Evolutionary conservation across 2,329 filamentous ascomycete species (phyloP).

Genomic region (Verticillium nonalfalfae): DNA sequence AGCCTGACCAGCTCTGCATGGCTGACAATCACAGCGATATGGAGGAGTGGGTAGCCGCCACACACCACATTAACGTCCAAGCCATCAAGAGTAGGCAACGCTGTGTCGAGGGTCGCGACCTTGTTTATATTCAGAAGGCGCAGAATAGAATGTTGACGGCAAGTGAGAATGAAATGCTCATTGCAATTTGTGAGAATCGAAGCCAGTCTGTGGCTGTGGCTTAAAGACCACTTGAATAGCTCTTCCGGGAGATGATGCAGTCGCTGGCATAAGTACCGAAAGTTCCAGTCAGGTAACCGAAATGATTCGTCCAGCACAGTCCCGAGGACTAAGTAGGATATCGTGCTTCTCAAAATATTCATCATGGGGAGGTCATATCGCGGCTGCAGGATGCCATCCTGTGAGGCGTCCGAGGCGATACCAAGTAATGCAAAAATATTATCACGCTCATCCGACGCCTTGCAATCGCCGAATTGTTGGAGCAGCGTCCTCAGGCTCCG

Average conservation of each 20-base stretch:
- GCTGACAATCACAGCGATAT: neutral
- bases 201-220: neutral
- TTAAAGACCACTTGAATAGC: neutral
- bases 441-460: neutral
- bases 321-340: neutral
- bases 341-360: neutral
- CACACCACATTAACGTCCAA: neutral
- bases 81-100: neutral
- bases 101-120: neutral
- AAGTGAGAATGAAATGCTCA: too few species aligned
- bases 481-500: neutral
- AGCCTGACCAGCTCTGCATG: neutral
- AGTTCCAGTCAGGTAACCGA: neutral
- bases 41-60: neutral
- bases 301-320: neutral
- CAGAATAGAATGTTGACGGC: too few species aligned
- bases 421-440: conserved; percentile 2
- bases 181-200: neutral
- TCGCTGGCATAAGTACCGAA: neutral
- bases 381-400: neutral
- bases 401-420: neutral
- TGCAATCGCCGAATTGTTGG: neutral
- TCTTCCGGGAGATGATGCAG: neutral
- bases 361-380: neutral
- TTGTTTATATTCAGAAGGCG: neutral